Base-by-base conservation (phyloP, 2,329 filamentous ascomycete genomes). In the Aspergillus versicolor region DNA sequence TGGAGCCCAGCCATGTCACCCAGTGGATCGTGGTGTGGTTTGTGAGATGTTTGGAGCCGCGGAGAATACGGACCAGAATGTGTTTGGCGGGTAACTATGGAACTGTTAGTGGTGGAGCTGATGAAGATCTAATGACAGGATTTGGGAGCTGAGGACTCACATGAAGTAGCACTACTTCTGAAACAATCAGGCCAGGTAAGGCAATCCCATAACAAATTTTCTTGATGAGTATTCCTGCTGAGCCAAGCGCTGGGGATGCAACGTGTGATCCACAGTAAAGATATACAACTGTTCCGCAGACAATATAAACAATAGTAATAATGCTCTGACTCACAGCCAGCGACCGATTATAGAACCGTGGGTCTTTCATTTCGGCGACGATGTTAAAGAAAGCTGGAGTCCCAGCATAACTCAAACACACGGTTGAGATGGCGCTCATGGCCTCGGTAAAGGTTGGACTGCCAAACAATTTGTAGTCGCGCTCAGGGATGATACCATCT, bases 181-280 rank as follows among this genome's bases (percentile, higher is more conserved):
- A 43, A 34, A 43, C 49, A 12, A 52, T 15, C n/a, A 52, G 27
- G 12, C 49, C 49, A 9, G 87, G 87, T 3, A 87, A 79, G 1
- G 87, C 87, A 54, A 90, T 75, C 21, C 84, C 86, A 73, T 84
- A 90, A 12, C 86, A 85, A 12, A 87, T 72, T 66, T 88, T 88
- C 24, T 81, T 78, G 44, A 89, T 73, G 0, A 79, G 65, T 1
- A 67, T 67, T 2, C 79, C 77, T 3, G 86, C 82, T 0, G 86
- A 88, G 17, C 85, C 82, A 0, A 91, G 79, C 0, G 88, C 88
- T 0, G 88, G 88, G 0, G 83, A 86, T 2, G 79, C 76, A 2
- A 90, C 86, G 13, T 78, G 71, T 0, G 76, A 73, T 0, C 88
- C 88, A 4, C 82, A 83, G 64, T 82, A 90, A 58, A 82, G 77